Conservation (phyloP, 2,329 filamentous ascomycete genomes). For the Sclerotinia spermophila region DNA sequence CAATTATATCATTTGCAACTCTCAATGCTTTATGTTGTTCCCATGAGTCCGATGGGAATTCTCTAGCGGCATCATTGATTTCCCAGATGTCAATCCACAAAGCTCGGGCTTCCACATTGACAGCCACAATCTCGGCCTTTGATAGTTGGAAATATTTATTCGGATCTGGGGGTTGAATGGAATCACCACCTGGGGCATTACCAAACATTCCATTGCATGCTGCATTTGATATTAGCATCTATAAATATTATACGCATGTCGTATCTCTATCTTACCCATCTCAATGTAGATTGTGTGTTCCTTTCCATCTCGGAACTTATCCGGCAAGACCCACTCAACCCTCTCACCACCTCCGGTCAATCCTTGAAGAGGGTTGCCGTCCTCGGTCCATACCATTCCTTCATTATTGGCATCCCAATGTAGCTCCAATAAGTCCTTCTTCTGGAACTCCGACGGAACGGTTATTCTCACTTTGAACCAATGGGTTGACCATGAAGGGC, state of each 20-base stretch:
- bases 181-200: slow-evolving; percentile 78
- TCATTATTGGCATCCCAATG: slow-evolving; percentile 96
- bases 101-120: slow-evolving; percentile 79
- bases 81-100: slow-evolving; percentile 95
- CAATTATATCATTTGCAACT: slow-evolving; percentile 83
- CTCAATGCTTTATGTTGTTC: slow-evolving; percentile 83
- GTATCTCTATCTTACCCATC: slow-evolving; percentile 50
- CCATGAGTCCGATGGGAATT: slow-evolving; percentile 85
- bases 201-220: slow-evolving; percentile 99
- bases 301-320: slow-evolving; percentile 76
- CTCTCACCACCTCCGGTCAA: slow-evolving; percentile 87
- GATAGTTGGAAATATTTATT: slow-evolving; percentile 74
- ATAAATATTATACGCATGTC: background rate
- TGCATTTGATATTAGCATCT: background rate
- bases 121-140: slow-evolving; percentile 80
- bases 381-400: slow-evolving; percentile 87
- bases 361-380: slow-evolving; percentile 87
- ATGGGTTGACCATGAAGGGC: slow-evolving; percentile 95
- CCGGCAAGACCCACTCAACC: slow-evolving; percentile 85
- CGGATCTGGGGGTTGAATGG: slow-evolving; percentile 84
- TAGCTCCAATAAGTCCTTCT: slow-evolving; percentile 84
- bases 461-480: slow-evolving; percentile 88
- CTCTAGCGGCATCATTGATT: slow-evolving; percentile 84
- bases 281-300: slow-evolving; percentile 91
- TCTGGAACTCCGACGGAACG: slow-evolving; percentile 66